Conservation (phyloP, 1,284 basidiomycete species). For the Inonotus hispidus region DNA sequence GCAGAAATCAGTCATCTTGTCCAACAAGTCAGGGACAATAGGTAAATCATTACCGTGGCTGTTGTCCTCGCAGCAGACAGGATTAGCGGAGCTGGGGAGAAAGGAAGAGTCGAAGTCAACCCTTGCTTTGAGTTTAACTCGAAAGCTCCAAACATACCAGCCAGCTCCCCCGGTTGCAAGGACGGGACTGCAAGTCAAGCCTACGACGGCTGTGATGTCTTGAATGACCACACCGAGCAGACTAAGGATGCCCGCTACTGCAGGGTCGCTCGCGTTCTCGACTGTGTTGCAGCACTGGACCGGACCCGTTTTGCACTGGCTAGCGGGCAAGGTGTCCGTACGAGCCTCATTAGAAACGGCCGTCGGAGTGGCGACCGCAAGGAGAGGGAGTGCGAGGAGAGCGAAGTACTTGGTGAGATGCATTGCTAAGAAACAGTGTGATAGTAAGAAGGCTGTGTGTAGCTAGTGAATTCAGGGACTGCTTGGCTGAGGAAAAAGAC, state of each 20-base stretch:
- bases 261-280: neutral
- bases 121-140: neutral
- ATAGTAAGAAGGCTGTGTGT: neutral
- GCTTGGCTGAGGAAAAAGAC: neutral
- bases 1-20: neutral
- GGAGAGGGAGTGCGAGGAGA: constrained; percentile 11
- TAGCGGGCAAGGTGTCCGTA: constrained; percentile 8
- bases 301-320: constrained; percentile 22
- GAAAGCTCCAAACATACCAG: constrained; percentile 1
- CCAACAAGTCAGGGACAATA: neutral
- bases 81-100: neutral
- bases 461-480: neutral
- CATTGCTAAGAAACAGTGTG: constrained; percentile 5
- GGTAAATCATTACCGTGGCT: neutral
- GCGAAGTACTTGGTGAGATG: neutral
- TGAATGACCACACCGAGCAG: constrained; percentile 28
- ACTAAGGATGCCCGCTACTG: constrained; percentile 21
- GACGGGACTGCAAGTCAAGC: constrained; percentile 30
- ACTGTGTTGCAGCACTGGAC: constrained; percentile 16
- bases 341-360: neutral
- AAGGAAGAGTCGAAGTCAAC: neutral
- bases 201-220: constrained; percentile 26
- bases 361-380: constrained; percentile 18
- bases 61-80: constrained; percentile 12
- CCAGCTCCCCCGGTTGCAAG: neutral